phyloP scores from a whole-genome alignment of 768 basidiomycete genomes.

The Auriscalpium orientale region DNA sequence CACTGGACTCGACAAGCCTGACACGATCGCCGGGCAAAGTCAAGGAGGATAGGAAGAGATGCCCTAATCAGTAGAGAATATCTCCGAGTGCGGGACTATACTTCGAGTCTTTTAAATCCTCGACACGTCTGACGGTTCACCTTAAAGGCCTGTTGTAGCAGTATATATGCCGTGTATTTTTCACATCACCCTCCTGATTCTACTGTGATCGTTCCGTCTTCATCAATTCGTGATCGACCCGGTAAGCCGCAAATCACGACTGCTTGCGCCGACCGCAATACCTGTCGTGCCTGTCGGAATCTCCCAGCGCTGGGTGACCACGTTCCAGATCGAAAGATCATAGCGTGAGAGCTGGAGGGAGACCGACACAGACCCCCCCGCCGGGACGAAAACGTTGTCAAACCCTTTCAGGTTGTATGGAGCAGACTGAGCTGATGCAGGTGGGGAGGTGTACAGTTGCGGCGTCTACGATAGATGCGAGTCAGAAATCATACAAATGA shows the following conservation, averaged over 20 bases:
- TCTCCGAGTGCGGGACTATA: no score
- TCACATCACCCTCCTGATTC: no score
- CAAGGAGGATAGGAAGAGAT: no score
- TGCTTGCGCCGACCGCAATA: constrained; percentile 63
- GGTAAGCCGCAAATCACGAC: constrained; percentile 48
- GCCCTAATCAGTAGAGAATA: no score
- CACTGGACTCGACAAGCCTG: no score
- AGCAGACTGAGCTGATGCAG: constrained; percentile 38
- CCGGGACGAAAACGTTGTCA: constrained; percentile 43
- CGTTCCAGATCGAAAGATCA: constrained; percentile 74
- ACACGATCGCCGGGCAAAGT: no score
- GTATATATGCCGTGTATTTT: no score
- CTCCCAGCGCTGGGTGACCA: constrained; percentile 63
- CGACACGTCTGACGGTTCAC: no score
- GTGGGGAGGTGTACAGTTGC: constrained; percentile 47
- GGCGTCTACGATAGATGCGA: constrained; percentile 31
- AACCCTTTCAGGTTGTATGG: constrained; percentile 56
- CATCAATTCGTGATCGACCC: constrained; percentile 26
- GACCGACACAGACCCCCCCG: constrained; percentile 40
- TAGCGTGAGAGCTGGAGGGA: constrained; percentile 58
- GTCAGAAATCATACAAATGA: neutral
- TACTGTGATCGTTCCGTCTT: neutral
- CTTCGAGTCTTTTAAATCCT: no score
- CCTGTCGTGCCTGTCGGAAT: constrained; percentile 56
- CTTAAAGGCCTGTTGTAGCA: no score